Percentiles rank a stretch among this genome's conserved stretches.
phyloP scores from a whole-genome alignment of 768 basidiomycete species.

The Russula olivacea region DNA sequence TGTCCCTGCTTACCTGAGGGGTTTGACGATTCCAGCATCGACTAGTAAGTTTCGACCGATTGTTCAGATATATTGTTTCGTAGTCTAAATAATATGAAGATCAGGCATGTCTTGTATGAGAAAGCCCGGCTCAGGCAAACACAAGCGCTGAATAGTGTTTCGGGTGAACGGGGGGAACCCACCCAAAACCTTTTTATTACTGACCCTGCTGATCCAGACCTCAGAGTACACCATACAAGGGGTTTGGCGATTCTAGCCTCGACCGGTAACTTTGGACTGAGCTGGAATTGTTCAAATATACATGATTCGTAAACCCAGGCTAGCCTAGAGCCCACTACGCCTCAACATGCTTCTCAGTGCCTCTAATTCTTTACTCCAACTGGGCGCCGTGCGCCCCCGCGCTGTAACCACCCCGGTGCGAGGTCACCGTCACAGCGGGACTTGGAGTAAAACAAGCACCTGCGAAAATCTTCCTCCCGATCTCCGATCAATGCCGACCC shows the following conservation, averaged over 20 bases:
- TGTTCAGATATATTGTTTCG: no score
- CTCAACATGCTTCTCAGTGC: neutral
- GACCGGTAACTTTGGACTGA: neutral
- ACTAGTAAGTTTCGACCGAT: no score
- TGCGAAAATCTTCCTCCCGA: neutral
- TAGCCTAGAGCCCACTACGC: neutral
- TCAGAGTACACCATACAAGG: neutral
- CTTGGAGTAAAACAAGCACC: conserved; percentile 1
- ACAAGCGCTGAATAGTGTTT: no score
- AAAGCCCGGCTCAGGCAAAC: no score
- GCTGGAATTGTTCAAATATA: neutral
- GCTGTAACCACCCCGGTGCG: conserved; percentile 9
- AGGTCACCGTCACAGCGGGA: conserved; percentile 2
- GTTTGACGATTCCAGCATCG: no score
- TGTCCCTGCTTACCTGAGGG: neutral
- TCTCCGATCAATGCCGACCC: neutral
- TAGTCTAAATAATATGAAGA: no score
- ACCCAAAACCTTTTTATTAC: no score
- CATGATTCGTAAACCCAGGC: neutral
- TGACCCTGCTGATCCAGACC: no score
- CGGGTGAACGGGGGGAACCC: no score
- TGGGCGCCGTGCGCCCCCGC: conserved; percentile 4
- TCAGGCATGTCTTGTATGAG: no score
- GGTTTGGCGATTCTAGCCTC: neutral
- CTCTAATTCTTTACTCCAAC: neutral